Percentiles rank a stretch among this genome's conserved stretches.
phyloP scores from a whole-genome alignment of 2,329 filamentous ascomycete genomes.

The Alternaria sp. region DNA sequence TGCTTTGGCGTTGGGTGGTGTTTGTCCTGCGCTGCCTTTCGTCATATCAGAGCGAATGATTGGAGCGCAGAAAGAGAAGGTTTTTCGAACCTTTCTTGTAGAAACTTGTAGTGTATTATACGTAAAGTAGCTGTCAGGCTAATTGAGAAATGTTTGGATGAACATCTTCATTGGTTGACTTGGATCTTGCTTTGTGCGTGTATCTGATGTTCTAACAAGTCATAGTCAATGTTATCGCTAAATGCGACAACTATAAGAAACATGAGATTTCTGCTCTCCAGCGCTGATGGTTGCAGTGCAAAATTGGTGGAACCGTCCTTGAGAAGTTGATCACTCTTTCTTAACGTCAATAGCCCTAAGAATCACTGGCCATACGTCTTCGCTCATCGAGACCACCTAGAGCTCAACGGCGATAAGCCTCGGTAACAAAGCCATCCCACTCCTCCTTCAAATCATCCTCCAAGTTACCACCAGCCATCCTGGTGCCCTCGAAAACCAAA shows the following conservation, averaged over 20 bases:
- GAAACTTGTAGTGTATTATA: slow-evolving; percentile 4
- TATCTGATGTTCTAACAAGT: background rate
- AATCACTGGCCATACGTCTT: background rate
- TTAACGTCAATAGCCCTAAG: background rate
- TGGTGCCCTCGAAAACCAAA: slow-evolving; percentile 38
- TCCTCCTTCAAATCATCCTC: slow-evolving; percentile 38
- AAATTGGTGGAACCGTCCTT: background rate
- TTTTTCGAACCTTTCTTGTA: background rate
- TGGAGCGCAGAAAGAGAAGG: slow-evolving; percentile 1
- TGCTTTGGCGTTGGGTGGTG: background rate
- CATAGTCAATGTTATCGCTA: background rate
- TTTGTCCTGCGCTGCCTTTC: background rate
- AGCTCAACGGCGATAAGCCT: slow-evolving; percentile 35
- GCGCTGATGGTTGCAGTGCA: background rate
- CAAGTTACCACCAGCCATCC: slow-evolving; percentile 29
- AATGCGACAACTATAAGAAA: background rate
- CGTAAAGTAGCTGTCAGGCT: background rate
- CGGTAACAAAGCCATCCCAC: slow-evolving; percentile 32
- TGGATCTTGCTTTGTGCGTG: background rate
- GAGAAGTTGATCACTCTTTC: background rate
- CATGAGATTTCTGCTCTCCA: background rate
- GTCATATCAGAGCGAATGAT: background rate
- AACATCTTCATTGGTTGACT: background rate
- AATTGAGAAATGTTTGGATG: background rate
- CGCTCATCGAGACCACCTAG: background rate